phyloP scores from a whole-genome alignment of 2,329 filamentous ascomycete species.

The Ophiostoma novo-ulmi region DNA sequence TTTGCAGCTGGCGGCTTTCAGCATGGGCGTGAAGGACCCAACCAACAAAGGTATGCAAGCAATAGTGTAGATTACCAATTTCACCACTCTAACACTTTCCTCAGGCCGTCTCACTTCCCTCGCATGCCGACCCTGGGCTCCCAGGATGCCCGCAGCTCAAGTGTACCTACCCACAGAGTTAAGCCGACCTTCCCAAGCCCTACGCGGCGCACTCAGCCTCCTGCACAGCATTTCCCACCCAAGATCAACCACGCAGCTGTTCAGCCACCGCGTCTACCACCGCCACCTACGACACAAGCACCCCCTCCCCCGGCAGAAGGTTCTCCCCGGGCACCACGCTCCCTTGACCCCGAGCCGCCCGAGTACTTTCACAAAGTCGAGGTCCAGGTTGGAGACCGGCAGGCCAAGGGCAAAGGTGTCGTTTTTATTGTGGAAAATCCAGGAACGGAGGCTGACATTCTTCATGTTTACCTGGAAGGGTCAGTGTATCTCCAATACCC shows the following conservation, averaged over 20 bases:
- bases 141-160: background rate
- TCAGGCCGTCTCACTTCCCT: background rate
- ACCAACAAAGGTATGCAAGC: background rate
- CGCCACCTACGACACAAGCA: background rate
- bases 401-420: conserved; percentile 21
- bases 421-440: conserved; percentile 20
- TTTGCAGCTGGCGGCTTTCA: background rate
- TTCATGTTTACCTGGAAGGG: conserved; percentile 25
- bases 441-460: conserved; percentile 11
- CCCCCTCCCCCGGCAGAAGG: background rate
- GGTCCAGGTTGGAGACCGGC: conserved; percentile 23
- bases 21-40: background rate
- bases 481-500: conserved; percentile 26
- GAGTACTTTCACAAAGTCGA: conserved; percentile 21
- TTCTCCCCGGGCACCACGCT: background rate
- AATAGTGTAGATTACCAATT: no score
- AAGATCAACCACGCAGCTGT: background rate
- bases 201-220: background rate
- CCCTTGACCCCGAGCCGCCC: conserved; percentile 7
- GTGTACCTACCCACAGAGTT: background rate
- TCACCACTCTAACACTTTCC: background rate
- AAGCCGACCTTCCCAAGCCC: background rate
- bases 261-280: background rate
- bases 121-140: background rate
- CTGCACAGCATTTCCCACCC: background rate